Percentiles rank a stretch among this genome's conserved stretches.
Conservation (phyloP, 352 stramenopile genomes). For the Elongisporangium anandrum region DNA sequence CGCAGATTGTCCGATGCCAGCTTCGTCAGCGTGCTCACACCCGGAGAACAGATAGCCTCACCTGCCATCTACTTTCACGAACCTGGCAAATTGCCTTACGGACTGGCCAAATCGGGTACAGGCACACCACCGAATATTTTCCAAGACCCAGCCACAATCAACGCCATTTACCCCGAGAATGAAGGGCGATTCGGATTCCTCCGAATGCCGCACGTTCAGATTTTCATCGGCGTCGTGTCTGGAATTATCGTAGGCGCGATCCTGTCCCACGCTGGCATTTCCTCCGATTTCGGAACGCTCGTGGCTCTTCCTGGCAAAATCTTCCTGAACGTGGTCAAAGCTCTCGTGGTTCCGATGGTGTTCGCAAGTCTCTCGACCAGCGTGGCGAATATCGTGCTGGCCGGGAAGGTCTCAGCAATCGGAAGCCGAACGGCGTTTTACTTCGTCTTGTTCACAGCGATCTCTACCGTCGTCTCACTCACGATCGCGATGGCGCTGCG, state of each 20-base stretch:
- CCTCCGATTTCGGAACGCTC: slow-evolving; percentile 12
- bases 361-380: slow-evolving; percentile 8
- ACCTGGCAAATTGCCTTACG: not conserved
- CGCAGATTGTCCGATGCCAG: not conserved
- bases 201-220: slow-evolving; percentile 17
- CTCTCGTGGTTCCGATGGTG: slow-evolving; percentile 25
- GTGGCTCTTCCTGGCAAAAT: slow-evolving; percentile 24
- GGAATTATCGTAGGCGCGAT: slow-evolving; percentile 18
- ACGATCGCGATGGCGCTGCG: slow-evolving; percentile 4
- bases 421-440: slow-evolving; percentile 4
- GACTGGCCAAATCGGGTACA: not conserved
- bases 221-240: slow-evolving; percentile 21
- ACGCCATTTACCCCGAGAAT: slow-evolving; percentile 15
- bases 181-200: slow-evolving; percentile 15
- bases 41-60: not conserved
- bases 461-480: slow-evolving; percentile 2
- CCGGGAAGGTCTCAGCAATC: slow-evolving; percentile 11
- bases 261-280: slow-evolving; percentile 15
- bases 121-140: slow-evolving; percentile 1
- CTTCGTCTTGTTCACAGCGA: slow-evolving; percentile 5
- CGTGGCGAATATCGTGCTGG: slow-evolving; percentile 9
- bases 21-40: not conserved
- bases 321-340: slow-evolving; percentile 29
- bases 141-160: not conserved
- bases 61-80: not conserved